Conservation (phyloP, 2,329 filamentous ascomycete species). For the Pochonia chlamydosporia region DNA sequence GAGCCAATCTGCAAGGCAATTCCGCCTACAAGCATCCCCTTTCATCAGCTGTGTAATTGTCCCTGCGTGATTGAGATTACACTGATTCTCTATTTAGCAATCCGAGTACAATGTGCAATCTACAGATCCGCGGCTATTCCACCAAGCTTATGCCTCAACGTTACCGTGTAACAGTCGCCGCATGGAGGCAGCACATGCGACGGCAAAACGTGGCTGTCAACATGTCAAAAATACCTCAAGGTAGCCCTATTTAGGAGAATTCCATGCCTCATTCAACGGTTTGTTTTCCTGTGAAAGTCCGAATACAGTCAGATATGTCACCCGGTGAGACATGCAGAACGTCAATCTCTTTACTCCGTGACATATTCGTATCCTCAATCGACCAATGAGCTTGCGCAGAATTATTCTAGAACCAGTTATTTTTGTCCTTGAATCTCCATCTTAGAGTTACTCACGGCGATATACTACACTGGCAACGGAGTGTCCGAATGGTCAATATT, state of each 20-base stretch:
- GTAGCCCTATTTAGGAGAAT: neutral
- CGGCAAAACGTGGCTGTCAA: neutral
- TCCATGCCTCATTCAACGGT: neutral
- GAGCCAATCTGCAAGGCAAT: neutral
- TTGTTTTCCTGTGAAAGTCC: neutral
- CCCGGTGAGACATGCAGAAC: neutral
- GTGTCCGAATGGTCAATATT: neutral
- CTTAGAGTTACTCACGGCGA: neutral
- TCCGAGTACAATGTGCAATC: neutral
- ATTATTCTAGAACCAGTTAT: neutral
- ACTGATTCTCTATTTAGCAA: neutral
- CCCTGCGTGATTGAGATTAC: neutral
- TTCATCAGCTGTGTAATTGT: neutral
- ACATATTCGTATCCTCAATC: neutral
- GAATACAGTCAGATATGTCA: neutral
- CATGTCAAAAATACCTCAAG: neutral
- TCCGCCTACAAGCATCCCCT: neutral
- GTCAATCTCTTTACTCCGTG: neutral
- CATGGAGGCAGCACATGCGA: neutral
- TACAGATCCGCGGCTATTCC: neutral
- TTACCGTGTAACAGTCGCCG: neutral
- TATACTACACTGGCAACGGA: neutral
- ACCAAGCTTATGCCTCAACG: neutral
- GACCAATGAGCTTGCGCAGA: neutral
- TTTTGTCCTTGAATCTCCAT: neutral